A percentile compares a stretch with the other conserved stretches of the same genome.
Conservation (phyloP, 1,284 basidiomycete species). For the Fomes fomentarius region DNA sequence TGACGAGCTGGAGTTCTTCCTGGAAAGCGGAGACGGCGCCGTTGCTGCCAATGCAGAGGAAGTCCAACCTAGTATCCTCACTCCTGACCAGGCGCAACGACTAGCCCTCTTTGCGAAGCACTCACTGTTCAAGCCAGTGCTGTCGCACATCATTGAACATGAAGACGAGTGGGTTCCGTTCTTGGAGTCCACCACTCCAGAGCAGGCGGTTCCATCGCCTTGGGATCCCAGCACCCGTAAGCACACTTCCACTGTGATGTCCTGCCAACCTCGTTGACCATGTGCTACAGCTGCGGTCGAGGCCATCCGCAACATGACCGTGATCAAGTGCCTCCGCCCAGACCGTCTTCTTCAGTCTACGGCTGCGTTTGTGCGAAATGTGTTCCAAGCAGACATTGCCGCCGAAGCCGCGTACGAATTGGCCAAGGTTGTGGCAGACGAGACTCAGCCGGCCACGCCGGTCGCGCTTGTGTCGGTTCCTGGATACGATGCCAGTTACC, state of each 20-base stretch:
- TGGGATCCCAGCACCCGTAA: conserved; percentile 78
- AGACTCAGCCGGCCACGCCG: conserved; percentile 82
- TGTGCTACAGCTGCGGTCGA: conserved; percentile 61
- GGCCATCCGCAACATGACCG: conserved; percentile 73
- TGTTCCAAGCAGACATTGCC: conserved; percentile 84
- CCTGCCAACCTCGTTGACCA: not conserved
- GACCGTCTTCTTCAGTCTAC: conserved; percentile 88
- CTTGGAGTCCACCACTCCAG: conserved; percentile 72
- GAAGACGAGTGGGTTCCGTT: conserved; percentile 80
- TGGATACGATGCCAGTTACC: conserved; percentile 96
- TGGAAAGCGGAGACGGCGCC: conserved; percentile 85
- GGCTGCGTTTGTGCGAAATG: conserved; percentile 69
- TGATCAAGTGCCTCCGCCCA: conserved; percentile 90
- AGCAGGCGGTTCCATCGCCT: conserved; percentile 71
- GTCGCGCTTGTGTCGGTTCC: conserved; percentile 91
- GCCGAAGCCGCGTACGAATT: conserved; percentile 76
- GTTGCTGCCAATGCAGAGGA: conserved; percentile 42
- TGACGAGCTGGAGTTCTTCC: conserved; percentile 88
- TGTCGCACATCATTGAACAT: conserved; percentile 66
- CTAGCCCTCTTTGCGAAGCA: conserved; percentile 72
- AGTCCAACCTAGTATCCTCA: conserved; percentile 51
- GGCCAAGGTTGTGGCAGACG: conserved; percentile 73
- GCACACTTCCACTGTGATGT: conserved; percentile 35
- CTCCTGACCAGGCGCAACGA: conserved; percentile 70
- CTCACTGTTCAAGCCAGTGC: conserved; percentile 78